Conservation (phyloP, 192 early-diverging fungal genomes). For the Rhizophagus clarus region DNA sequence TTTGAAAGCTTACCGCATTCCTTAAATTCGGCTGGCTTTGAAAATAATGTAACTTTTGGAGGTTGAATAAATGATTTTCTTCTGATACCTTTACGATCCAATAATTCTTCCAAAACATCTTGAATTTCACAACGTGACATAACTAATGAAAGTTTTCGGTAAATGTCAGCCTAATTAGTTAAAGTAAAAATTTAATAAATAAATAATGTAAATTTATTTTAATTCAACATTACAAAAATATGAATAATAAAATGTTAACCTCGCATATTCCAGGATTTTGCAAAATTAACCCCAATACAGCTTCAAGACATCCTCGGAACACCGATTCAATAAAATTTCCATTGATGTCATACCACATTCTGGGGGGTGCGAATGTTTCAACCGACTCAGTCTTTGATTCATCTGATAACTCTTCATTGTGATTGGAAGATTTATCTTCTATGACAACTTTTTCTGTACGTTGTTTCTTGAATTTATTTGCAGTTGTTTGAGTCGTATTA, state of each 20-base stretch:
- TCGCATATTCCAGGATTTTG: conserved; percentile 35
- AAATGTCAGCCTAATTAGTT: conserved; percentile 27
- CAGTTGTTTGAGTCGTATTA: neutral
- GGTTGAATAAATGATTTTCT: conserved; percentile 25
- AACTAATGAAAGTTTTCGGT: conserved; percentile 32
- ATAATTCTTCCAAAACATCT: conserved; percentile 32
- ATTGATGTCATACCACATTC: conserved; percentile 42
- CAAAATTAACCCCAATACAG: conserved; percentile 31
- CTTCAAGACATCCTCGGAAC: conserved; percentile 36
- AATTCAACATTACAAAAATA: neutral
- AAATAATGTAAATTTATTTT: neutral
- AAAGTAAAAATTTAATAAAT: neutral
- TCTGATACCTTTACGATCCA: conserved; percentile 11
- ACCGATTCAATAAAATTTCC: conserved; percentile 35
- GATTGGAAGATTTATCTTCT: neutral
- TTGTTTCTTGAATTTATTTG: neutral
- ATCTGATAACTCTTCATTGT: neutral
- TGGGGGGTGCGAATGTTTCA: conserved; percentile 9
- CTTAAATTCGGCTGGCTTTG: conserved; percentile 21
- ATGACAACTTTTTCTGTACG: neutral
- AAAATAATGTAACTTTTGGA: conserved; percentile 31
- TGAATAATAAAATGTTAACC: conserved; percentile 11
- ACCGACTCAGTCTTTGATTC: neutral
- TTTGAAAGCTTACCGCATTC: conserved; percentile 30
- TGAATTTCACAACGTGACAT: conserved; percentile 37